Conservation (phyloP, 106 monocot species). For the Alisma plantagoaquatica region DNA sequence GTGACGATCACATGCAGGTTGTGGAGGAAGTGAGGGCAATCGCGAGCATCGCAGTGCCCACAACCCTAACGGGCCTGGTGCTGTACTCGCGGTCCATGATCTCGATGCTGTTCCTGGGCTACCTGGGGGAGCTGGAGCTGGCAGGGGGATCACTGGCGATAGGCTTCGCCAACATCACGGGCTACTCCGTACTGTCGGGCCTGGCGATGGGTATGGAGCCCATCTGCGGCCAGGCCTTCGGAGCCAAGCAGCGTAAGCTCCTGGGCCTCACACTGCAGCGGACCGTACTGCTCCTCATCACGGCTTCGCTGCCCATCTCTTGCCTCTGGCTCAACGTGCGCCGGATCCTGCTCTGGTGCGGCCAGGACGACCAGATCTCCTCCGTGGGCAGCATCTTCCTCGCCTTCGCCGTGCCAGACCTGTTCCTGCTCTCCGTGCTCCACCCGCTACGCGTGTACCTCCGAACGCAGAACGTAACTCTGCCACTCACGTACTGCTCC, state of each 20-base stretch:
- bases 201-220: slow-evolving; percentile 98
- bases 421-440: slow-evolving; percentile 67
- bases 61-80: slow-evolving; percentile 69
- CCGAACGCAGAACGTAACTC: slow-evolving; percentile 54
- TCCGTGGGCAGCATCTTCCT: slow-evolving; percentile 39
- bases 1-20: slow-evolving; percentile 20
- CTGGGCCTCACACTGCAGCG: slow-evolving; percentile 73
- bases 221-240: slow-evolving; percentile 94
- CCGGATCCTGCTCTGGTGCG: slow-evolving; percentile 34
- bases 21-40: slow-evolving; percentile 60
- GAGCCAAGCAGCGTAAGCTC: slow-evolving; percentile 58
- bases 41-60: slow-evolving; percentile 56
- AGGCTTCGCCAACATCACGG: slow-evolving; percentile 96
- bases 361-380: slow-evolving; percentile 58
- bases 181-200: slow-evolving; percentile 89
- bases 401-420: slow-evolving; percentile 64
- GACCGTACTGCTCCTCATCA: slow-evolving; percentile 71
- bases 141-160: slow-evolving; percentile 83
- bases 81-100: slow-evolving; percentile 87
- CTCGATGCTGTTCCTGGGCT: slow-evolving; percentile 90
- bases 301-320: slow-evolving; percentile 66
- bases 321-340: slow-evolving; percentile 69
- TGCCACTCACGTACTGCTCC: slow-evolving; percentile 81
- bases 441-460: slow-evolving; percentile 83
- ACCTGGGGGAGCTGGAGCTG: slow-evolving; percentile 73